Base-by-base conservation (phyloP, 2,329 filamentous ascomycete species). In the Fusarium multiceps region DNA sequence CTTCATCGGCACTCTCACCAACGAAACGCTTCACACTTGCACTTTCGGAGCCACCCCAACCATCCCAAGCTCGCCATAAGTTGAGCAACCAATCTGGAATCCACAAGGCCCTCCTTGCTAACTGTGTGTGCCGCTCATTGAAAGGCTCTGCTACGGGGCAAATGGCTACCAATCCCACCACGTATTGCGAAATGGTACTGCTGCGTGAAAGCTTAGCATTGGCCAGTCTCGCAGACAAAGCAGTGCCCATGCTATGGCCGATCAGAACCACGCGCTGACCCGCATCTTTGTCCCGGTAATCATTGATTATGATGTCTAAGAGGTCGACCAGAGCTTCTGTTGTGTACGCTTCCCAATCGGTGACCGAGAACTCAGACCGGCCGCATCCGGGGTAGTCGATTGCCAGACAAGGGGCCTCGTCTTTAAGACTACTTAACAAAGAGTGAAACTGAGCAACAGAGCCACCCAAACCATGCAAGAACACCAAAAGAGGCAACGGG, bases 381-480 rank as follows among this genome's bases (percentile, higher is more conserved):
- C 96, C 96, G 74, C 94, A 97, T 41, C 96, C 96, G 2, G 96
- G 95, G 6, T 98, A 85, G 78, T 99, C 96, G 68, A 98, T 89
- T 6, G 93, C 92, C 69, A 81, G 85, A 78, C 94, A 97, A 49
- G 94, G 91, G 14, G 92, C 93, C 50, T 94, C 84, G 76, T 97
- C 93, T 53, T 92, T 88, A 49, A 99, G 85, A 78, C 93, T 96
- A 21, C 89, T 91, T 18, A 98, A 82, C 7, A 98, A 82, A 30
- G 92, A 89, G 58, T 93, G 87, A 77, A 98, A 98, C 76, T 98
- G 96, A 13, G 93, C 91, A 25, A 94, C 87, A 1, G 93, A 97
- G 50, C 96, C 96, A n/a, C 95, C 96, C 12, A 98, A 86, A 3
- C 96, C 96, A 76, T 98, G 96, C 60, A 98, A 85, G 77, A 97